Percentiles rank a stretch among this genome's conserved stretches.
Conservation (phyloP, 257 asterid species). For the Solanum pennellii region DNA sequence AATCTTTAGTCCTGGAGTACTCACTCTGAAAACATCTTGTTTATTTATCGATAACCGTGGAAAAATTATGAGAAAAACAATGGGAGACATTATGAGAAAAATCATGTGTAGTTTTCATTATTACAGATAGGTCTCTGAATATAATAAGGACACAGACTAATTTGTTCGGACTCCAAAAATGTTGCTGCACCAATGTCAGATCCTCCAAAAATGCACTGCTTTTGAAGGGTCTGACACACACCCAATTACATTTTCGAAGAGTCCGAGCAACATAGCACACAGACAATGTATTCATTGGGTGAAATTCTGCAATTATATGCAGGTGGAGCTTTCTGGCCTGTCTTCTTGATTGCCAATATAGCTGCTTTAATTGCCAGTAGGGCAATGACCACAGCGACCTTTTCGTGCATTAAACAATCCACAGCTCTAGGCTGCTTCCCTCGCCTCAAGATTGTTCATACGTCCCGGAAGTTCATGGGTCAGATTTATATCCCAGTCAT, state of each 20-base stretch:
- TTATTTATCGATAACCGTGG: not conserved
- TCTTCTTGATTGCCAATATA: slow-evolving; percentile 75
- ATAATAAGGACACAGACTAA: not conserved
- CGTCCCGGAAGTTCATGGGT: slow-evolving; percentile 94
- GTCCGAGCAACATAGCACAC: not conserved
- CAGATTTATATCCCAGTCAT: slow-evolving; percentile 94
- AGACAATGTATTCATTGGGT: not conserved
- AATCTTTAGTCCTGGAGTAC: slow-evolving; percentile 1
- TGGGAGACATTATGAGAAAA: not conserved
- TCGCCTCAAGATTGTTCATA: slow-evolving; percentile 88
- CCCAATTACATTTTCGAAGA: not conserved
- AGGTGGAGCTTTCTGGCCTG: slow-evolving; percentile 97
- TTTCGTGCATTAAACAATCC: slow-evolving; percentile 93
- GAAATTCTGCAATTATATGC: slow-evolving; percentile 26
- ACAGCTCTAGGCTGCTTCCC: slow-evolving; percentile 97
- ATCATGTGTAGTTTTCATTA: not conserved
- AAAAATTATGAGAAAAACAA: not conserved
- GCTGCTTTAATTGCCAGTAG: slow-evolving; percentile 99
- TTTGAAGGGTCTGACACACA: not conserved
- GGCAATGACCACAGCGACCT: slow-evolving; percentile 94
- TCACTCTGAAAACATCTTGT: not conserved
- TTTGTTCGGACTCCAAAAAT: not conserved
- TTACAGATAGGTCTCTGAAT: not conserved
- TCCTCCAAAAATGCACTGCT: not conserved
- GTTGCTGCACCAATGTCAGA: not conserved